Evolutionary conservation across 805 yeast genomes (phyloP), one percentile per base, ranked within the genome.

Genomic region (Tetrapisispora phaffii): DNA sequence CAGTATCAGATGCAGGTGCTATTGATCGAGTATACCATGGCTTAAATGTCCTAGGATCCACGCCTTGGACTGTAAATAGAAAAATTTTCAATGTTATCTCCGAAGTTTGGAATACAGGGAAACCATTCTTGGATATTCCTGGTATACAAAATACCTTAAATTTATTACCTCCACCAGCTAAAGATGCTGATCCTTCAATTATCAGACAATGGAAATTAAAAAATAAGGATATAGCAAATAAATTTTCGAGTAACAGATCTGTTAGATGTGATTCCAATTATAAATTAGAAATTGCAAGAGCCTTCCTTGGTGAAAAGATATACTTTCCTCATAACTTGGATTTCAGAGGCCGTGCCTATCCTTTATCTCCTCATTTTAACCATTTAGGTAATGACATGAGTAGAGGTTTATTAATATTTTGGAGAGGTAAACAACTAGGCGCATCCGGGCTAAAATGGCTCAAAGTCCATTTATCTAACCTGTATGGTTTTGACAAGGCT

Each of bases 241-340:
- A 77, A 36, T 80, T 79, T 48, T 76, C 84, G 10, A 70, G 82
- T 20, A 71, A 75, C 50, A 79, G 93, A 63, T 89, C 97, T 0
- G 84, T 82, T 60, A 77, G 98, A 63, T 93, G 98, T 68, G 97
- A 89, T 64, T 73, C 85, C 50, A 90, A 93, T 62, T 93, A 93
- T 63, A 93, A 87, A 62, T 67, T 93, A 43, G 98, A 93, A 63
- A 87, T 93, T 59, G 97, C 98, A 0, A 75, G 97, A 51, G 96
- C 96, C 0, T 87, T 82, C 64, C 66, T 83, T 22, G 94, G 94
- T 21, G 93, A 84, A 60, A 73, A 74, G 53, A 75, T 84, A 54
- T 83, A 74, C 58, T 84, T 84, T 68, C 93, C 94, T 8, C 90
- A 85, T 58, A 82, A 82, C 50, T 66, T 84, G 46, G 94, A 84